These are phyloP conservation scores for Graphilbum fragrans DNA, from an alignment of 2,329 filamentous ascomycete species.

Conservation along the genomic window DNA sequence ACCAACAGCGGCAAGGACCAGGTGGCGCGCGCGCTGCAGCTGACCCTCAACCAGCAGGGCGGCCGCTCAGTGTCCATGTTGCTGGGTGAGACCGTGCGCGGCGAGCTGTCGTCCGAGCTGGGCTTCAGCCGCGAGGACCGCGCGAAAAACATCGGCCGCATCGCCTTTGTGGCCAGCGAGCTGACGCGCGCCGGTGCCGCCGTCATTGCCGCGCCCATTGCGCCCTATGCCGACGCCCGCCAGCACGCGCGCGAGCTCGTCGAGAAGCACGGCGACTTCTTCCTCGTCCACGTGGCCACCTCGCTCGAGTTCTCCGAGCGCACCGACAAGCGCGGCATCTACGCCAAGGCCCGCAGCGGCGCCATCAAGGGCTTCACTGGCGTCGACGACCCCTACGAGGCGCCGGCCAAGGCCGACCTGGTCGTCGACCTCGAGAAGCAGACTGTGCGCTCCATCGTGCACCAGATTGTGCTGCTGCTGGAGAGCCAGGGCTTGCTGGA, in stretches of 20 bases:
- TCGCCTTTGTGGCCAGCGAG: constrained; percentile 91
- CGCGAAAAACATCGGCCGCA: constrained; percentile 88
- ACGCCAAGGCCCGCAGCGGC: constrained; percentile 68
- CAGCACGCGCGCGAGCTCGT: constrained; percentile 71
- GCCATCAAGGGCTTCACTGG: constrained; percentile 98
- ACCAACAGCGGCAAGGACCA: constrained; percentile 96
- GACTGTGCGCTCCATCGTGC: constrained; percentile 82
- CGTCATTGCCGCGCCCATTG: constrained; percentile 93
- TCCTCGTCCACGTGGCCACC: constrained; percentile 89
- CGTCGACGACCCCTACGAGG: constrained; percentile 94
- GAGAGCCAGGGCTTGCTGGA: constrained; percentile 86
- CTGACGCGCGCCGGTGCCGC: constrained; percentile 86
- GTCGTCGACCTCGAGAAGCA: constrained; percentile 77
- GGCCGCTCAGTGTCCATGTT: constrained; percentile 90
- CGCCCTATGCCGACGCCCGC: constrained; percentile 74
- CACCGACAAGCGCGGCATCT: constrained; percentile 88
- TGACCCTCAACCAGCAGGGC: constrained; percentile 95
- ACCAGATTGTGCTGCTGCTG: constrained; percentile 88
- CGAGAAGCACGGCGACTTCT: constrained; percentile 83
- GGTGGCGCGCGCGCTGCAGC: constrained; percentile 87
- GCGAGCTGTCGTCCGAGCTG: constrained; percentile 86
- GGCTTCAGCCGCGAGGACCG: constrained; percentile 91
- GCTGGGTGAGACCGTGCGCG: constrained; percentile 87
- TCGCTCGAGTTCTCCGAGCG: constrained; percentile 86
- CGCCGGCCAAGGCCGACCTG: constrained; percentile 67